A percentile compares a stretch with the other conserved stretches of the same genome.
Evolutionary conservation across 129 eudicot genomes (phyloP).

Genomic region (Scalesia atractyloides): DNA sequence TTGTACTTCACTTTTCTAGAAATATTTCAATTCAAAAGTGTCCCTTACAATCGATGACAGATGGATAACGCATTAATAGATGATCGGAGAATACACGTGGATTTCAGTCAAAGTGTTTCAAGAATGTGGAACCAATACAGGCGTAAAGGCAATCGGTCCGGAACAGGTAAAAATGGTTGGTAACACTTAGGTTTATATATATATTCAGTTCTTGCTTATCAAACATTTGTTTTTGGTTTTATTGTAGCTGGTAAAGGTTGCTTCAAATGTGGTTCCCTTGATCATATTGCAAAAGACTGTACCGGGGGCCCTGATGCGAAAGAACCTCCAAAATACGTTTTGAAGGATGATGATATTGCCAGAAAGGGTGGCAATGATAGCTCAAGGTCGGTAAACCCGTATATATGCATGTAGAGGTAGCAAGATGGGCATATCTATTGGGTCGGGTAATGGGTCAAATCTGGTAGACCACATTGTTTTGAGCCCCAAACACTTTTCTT

Average conservation of each 20-base stretch:
- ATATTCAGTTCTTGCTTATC: background rate
- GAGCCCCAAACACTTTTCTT: background rate
- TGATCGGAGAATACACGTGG: slow-evolving; percentile 94
- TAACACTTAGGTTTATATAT: background rate
- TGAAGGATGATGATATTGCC: slow-evolving; percentile 58
- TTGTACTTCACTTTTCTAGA: no score
- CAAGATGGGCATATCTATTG: background rate
- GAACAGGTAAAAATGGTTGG: slow-evolving; percentile 40
- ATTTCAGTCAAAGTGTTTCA: slow-evolving; percentile 97
- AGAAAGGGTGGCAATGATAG: slow-evolving; percentile 63
- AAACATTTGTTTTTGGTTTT: slow-evolving; percentile 1
- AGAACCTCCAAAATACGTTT: slow-evolving; percentile 54
- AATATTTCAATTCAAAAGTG: slow-evolving; percentile 8
- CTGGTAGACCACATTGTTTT: background rate
- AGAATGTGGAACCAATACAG: slow-evolving; percentile 89
- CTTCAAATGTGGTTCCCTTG: slow-evolving; percentile 88
- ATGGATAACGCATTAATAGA: slow-evolving; percentile 95
- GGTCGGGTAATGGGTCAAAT: slow-evolving; percentile 11
- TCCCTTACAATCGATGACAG: slow-evolving; percentile 40
- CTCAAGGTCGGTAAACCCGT: slow-evolving; percentile 46
- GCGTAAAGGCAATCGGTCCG: slow-evolving; percentile 62
- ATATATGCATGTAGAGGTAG: slow-evolving; percentile 1
- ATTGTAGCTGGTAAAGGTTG: slow-evolving; percentile 65
- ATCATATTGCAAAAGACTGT: slow-evolving; percentile 90
- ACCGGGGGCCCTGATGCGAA: slow-evolving; percentile 49